Evolutionary conservation across 352 stramenopile species (phyloP).

Genomic region (Pythium brassicae): DNA sequence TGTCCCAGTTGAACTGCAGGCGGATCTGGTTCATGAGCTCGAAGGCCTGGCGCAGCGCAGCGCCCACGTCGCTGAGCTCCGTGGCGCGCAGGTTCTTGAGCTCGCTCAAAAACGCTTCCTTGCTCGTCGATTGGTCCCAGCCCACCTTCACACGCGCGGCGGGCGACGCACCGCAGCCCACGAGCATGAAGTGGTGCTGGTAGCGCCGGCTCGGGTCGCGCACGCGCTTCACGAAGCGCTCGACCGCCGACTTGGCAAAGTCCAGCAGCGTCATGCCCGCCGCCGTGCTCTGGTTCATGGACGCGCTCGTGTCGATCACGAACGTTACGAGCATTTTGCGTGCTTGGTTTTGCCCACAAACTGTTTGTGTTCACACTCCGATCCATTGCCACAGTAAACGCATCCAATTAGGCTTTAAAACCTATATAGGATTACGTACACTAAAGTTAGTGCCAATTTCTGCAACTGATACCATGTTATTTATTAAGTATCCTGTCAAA

Average conservation of each 20-base stretch:
- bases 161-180: constrained; percentile 62
- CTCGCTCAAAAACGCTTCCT: constrained; percentile 73
- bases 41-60: constrained; percentile 71
- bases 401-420: no score
- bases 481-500: no score
- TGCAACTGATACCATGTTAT: no score
- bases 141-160: constrained; percentile 70
- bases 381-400: no score
- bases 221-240: constrained; percentile 86
- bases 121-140: constrained; percentile 85
- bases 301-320: constrained; percentile 88
- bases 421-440: no score
- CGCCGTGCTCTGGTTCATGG: constrained; percentile 88
- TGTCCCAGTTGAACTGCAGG: constrained; percentile 87
- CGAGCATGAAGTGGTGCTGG: constrained; percentile 87
- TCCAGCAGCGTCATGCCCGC: constrained; percentile 87
- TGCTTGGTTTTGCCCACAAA: no score
- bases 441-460: no score
- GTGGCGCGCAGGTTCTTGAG: constrained; percentile 81
- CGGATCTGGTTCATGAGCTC: constrained; percentile 89
- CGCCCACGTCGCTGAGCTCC: constrained; percentile 75
- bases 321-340: constrained; percentile 83
- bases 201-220: constrained; percentile 77
- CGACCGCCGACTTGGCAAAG: constrained; percentile 85
- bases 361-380: no score